phyloP scores from a whole-genome alignment of 2,329 filamentous ascomycete species.

The Stemphylium vesicarium region DNA sequence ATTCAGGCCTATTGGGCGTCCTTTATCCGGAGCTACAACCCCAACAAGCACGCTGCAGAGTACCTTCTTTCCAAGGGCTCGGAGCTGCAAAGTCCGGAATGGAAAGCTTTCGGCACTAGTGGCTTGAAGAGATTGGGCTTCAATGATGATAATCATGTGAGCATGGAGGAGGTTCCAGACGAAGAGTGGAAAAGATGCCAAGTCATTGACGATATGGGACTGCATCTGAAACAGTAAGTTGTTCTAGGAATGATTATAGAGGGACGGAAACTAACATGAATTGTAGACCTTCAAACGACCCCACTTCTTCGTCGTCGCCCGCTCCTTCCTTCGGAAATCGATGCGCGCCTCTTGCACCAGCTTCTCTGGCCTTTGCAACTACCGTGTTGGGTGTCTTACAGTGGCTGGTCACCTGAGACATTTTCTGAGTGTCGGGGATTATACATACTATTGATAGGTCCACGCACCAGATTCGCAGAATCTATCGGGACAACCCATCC shows the following conservation, averaged over 20 bases:
- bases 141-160: conserved; percentile 34
- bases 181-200: conserved; percentile 32
- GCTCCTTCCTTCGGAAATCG: conserved; percentile 3
- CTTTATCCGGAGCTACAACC: conserved; percentile 51
- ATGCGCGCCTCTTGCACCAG: conserved; percentile 7
- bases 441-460: background rate
- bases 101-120: conserved; percentile 33
- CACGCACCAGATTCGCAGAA: too few relatives aligned
- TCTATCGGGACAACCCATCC: too few relatives aligned
- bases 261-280: conserved; percentile 18
- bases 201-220: conserved; percentile 33
- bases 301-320: background rate
- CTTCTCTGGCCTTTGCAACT: conserved; percentile 6
- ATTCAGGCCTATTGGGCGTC: conserved; percentile 53
- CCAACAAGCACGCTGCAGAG: conserved; percentile 46
- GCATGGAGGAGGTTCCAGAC: conserved; percentile 36
- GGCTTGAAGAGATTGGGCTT: conserved; percentile 35
- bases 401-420: conserved; percentile 19
- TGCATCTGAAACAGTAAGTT: conserved; percentile 42
- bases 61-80: conserved; percentile 24
- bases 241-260: background rate
- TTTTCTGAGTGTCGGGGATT: too few relatives aligned
- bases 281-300: background rate
- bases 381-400: conserved; percentile 16
- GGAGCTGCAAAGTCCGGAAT: conserved; percentile 31